phyloP scores from a whole-genome alignment of 257 asterid genomes.

The Primulina huaijiensis region DNA sequence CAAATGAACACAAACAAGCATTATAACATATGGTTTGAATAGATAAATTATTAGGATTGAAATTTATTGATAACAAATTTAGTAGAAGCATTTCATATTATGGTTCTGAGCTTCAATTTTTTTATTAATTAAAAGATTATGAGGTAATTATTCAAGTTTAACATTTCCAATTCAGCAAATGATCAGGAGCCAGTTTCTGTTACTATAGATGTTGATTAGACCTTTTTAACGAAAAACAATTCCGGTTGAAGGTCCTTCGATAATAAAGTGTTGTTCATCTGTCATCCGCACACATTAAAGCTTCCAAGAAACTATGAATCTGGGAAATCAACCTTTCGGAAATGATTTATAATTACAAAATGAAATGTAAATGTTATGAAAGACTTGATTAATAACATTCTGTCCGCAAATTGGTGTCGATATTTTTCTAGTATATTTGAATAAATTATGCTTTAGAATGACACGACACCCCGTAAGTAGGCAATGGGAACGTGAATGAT shows the following conservation, averaged over 20 bases:
- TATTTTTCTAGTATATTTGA: background rate
- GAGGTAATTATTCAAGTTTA: background rate
- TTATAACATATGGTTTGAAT: background rate
- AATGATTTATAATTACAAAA: conserved; percentile 4
- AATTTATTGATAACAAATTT: background rate
- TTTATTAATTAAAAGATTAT: too few species aligned
- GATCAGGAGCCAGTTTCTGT: background rate
- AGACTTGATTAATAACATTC: conserved; percentile 11
- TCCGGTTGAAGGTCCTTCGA: background rate
- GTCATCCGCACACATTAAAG: background rate
- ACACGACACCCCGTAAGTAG: conserved; percentile 16
- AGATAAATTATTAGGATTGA: background rate
- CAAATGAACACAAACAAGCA: background rate
- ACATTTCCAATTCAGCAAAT: background rate
- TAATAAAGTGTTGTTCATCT: background rate
- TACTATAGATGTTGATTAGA: too few species aligned
- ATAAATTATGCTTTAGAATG: conserved; percentile 11
- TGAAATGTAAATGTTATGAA: background rate
- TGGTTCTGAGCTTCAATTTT: background rate
- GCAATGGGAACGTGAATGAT: background rate
- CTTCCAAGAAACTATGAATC: background rate
- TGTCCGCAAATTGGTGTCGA: background rate
- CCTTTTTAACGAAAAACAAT: too few species aligned
- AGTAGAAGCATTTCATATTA: background rate
- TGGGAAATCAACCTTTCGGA: background rate